Evolutionary conservation across 345 rosid species (phyloP).

Genomic region (Eutrema heterophyllum): DNA sequence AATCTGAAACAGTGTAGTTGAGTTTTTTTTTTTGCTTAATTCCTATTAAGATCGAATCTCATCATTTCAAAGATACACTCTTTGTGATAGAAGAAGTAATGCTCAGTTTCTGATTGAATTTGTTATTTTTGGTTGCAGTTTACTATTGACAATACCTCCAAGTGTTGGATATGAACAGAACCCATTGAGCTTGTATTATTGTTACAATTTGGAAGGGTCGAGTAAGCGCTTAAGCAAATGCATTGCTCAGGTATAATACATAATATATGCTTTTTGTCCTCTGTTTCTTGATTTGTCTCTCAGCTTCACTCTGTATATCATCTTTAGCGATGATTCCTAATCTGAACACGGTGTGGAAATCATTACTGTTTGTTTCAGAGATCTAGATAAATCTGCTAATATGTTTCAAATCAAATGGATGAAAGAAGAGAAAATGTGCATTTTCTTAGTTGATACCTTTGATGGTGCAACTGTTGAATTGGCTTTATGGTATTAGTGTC

Average conservation of each 20-base stretch:
- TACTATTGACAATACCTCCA: constrained; percentile 78
- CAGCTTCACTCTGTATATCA: neutral
- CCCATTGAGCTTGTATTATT: constrained; percentile 86
- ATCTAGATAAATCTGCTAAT: neutral
- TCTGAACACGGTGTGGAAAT: neutral
- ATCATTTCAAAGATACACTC: neutral
- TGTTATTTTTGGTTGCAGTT: constrained; percentile 38
- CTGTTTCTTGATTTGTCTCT: neutral
- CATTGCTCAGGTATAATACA: constrained; percentile 66
- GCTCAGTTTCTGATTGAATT: neutral
- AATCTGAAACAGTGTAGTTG: neutral
- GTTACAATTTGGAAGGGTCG: constrained; percentile 50
- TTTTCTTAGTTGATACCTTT: neutral
- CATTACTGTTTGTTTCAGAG: neutral
- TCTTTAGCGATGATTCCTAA: too few relatives aligned
- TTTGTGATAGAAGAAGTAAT: neutral
- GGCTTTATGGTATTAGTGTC: neutral
- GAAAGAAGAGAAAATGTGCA: neutral
- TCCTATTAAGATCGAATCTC: neutral
- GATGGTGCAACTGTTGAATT: neutral
- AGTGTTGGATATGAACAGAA: constrained; percentile 91
- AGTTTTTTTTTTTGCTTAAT: neutral
- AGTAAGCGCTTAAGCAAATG: constrained; percentile 50
- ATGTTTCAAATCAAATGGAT: neutral
- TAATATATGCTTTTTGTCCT: neutral